Evolutionary conservation across 805 yeast genomes (phyloP), one percentile per base, ranked within the genome.

Genomic region (Candida vaughaniae): DNA sequence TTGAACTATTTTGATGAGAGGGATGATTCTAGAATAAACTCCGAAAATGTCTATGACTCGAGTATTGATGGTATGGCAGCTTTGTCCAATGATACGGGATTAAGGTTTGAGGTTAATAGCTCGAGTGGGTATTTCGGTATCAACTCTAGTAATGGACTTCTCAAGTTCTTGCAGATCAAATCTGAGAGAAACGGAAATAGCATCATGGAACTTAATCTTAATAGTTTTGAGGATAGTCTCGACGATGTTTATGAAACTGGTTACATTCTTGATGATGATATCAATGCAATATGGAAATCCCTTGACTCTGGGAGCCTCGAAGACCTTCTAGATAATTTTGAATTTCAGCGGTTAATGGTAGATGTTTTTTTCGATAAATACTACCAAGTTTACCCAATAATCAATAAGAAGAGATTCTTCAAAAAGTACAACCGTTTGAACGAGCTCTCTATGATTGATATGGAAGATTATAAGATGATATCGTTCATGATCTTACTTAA

Each of bases 61-160:
- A 46, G 55, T 45, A 53, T 62, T 33, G 85, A 81, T 53, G 85
- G 85, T 8, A 80, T 81, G 85, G 85, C 82, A 0, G 83, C 81
- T 1, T 49, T 77, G 16, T 70, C 77, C 28, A 49, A 49, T 26
- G 52, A 48, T 31, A 47, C 51, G 5, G 54, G 54, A 3, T 33
- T 49, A 20, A 38, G 37, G 10, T 39, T 49, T 26, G 50, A 49
- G 20, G 58, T 66, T 11, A 62, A 67, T 38, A 71, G 69, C 5
- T 60, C 57, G 29, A 73, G 73, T 19, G 87, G 88, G 0, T 81
- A 77, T 51, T 76, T 77, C 46, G 89, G 89, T 1, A 71, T 74
- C 9, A 83, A 80, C 6, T 79, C 88, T 3, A 69, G 78, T 41
- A 72, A 82, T 2, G 75, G 77, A 6, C 60, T 78, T 14, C 55